Evolutionary conservation across 2,329 filamentous ascomycete species (phyloP).

Genomic region (Dichotomopilus funicola): DNA sequence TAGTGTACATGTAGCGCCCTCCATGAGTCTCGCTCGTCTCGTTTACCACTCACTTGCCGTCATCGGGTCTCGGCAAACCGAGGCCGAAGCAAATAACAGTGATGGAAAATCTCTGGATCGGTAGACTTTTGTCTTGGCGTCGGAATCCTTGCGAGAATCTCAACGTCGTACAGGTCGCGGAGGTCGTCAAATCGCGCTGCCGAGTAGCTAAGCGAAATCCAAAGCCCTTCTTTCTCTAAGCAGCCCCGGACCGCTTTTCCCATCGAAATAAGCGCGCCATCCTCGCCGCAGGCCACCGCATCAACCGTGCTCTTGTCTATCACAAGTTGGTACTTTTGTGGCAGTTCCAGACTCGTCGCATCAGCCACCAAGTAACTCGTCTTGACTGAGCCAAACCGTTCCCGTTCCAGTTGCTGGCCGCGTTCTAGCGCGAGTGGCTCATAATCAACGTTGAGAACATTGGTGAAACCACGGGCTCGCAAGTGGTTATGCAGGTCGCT

Average conservation of each 20-base stretch:
- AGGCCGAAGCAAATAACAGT: slow-evolving; percentile 39
- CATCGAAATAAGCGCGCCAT: slow-evolving; percentile 34
- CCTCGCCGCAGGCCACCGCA: slow-evolving; percentile 41
- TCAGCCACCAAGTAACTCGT: slow-evolving; percentile 41
- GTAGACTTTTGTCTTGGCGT: slow-evolving; percentile 34
- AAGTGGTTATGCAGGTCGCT: slow-evolving; percentile 44
- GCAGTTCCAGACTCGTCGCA: slow-evolving; percentile 33
- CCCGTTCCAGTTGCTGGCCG: slow-evolving; percentile 35
- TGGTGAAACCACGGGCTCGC: slow-evolving; percentile 35
- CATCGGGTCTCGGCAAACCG: background rate
- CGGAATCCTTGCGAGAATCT: slow-evolving; percentile 37
- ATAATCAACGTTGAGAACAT: slow-evolving; percentile 45
- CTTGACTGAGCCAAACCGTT: slow-evolving; percentile 38
- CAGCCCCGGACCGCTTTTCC: slow-evolving; percentile 30
- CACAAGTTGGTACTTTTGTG: slow-evolving; percentile 34
- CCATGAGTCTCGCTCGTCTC: background rate
- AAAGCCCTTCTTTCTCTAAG: slow-evolving; percentile 34
- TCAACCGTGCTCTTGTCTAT: slow-evolving; percentile 46
- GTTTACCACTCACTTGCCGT: background rate
- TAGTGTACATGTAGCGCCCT: background rate
- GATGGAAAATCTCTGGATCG: slow-evolving; percentile 43
- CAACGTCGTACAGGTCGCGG: slow-evolving; percentile 31
- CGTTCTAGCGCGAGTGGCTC: slow-evolving; percentile 42
- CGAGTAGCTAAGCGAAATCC: slow-evolving; percentile 46
- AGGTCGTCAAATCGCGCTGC: slow-evolving; percentile 33